phyloP scores from a whole-genome alignment of 352 stramenopile species.

The Peronosclerospora sorghi region DNA sequence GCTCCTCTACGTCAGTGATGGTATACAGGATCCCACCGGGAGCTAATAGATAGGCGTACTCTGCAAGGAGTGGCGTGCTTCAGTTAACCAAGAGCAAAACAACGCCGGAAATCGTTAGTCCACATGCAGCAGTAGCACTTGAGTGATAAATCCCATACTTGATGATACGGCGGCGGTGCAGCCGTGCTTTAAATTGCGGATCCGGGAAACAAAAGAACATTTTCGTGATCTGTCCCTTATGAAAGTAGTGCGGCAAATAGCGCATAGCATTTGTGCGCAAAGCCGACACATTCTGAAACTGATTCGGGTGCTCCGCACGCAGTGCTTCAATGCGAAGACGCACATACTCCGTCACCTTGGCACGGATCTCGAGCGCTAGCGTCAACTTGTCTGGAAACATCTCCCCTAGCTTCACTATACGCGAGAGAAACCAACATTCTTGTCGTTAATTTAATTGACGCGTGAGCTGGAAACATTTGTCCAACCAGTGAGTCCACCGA shows the following conservation, averaged over 20 bases:
- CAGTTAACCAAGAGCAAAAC: slow-evolving; percentile 3
- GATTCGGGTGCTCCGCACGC: slow-evolving; percentile 54
- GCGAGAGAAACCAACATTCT: not conserved
- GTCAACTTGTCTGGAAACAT: slow-evolving; percentile 91
- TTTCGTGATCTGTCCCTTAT: slow-evolving; percentile 87
- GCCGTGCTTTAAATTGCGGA: slow-evolving; percentile 98
- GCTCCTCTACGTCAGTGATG: slow-evolving; percentile 97
- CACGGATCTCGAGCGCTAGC: slow-evolving; percentile 95
- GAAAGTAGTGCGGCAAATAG: slow-evolving; percentile 79
- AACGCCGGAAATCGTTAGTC: too few relatives aligned
- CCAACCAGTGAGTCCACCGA: slow-evolving; percentile 90
- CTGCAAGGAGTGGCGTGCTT: slow-evolving; percentile 87
- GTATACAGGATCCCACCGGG: slow-evolving; percentile 92
- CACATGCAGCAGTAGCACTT: not conserved
- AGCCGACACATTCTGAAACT: slow-evolving; percentile 93
- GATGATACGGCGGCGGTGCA: slow-evolving; percentile 91
- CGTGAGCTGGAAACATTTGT: not conserved
- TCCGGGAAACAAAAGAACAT: slow-evolving; percentile 99
- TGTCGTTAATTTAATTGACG: not conserved
- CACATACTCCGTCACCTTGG: slow-evolving; percentile 91
- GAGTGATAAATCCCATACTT: slow-evolving; percentile 30
- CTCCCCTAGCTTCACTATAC: slow-evolving; percentile 79
- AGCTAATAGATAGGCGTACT: slow-evolving; percentile 95
- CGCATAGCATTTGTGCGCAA: slow-evolving; percentile 96
- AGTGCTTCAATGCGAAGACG: slow-evolving; percentile 85